Conservation (phyloP, 169 alveolate species). For the Theileria annulata region DNA sequence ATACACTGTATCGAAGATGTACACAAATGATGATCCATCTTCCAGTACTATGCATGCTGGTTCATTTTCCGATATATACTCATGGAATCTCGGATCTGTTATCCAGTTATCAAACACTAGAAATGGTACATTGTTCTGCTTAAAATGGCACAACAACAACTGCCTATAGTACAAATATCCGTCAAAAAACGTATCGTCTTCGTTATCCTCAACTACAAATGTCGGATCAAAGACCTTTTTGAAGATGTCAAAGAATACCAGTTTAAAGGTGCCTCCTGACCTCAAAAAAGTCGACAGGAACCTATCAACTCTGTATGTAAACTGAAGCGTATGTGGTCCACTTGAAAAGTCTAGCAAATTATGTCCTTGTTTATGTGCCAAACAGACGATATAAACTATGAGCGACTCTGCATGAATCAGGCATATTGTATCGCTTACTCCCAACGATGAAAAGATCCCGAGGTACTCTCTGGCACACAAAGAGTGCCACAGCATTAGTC, state of each 20-base stretch:
- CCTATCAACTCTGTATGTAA: conserved; percentile 56
- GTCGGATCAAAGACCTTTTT: conserved; percentile 60
- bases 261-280: conserved; percentile 60
- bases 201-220: conserved; percentile 10
- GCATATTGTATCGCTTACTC: conserved; percentile 52
- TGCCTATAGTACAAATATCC: conserved; percentile 63
- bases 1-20: conserved; percentile 65
- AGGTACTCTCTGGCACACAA: conserved; percentile 42
- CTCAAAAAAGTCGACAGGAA: conserved; percentile 12
- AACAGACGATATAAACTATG: conserved; percentile 46
- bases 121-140: conserved; percentile 52
- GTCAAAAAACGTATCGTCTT: conserved; percentile 39
- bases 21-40: conserved; percentile 77
- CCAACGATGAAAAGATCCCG: conserved; percentile 35
- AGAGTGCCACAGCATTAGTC: conserved; percentile 65
- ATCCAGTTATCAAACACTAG: conserved; percentile 71
- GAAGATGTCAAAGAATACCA: conserved; percentile 72
- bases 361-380: conserved; percentile 62
- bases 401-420: conserved; percentile 64
- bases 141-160: conserved; percentile 67
- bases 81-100: conserved; percentile 57
- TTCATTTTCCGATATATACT: conserved; percentile 60
- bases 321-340: conserved; percentile 61
- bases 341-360: conserved; percentile 37
- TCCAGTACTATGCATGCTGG: conserved; percentile 75